These are phyloP conservation scores for Xylariaceae sp. DNA, from an alignment of 2,329 filamentous ascomycete species.

Conservation along the genomic window DNA sequence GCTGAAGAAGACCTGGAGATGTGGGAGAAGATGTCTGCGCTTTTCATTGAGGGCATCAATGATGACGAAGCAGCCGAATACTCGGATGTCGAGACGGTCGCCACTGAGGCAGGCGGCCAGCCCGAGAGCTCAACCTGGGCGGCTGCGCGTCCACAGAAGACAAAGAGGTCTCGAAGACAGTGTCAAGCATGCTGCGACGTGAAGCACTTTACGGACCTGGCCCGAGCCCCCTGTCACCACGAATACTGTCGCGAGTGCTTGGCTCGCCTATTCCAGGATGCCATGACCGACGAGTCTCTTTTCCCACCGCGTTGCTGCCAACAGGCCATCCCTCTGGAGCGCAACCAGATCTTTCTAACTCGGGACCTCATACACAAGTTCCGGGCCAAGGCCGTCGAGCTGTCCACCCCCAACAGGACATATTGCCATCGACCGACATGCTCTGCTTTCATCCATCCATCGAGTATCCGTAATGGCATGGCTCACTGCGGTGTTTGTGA, in stretches of 20 bases:
- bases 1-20: slow-evolving; percentile 4
- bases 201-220: slow-evolving; percentile 7
- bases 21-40: slow-evolving; percentile 8
- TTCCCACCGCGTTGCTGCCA: slow-evolving; percentile 50
- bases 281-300: slow-evolving; percentile 39
- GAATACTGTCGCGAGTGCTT: slow-evolving; percentile 46
- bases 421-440: slow-evolving; percentile 43
- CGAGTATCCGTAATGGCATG: slow-evolving; percentile 22
- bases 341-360: slow-evolving; percentile 28
- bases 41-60: slow-evolving; percentile 8
- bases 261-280: slow-evolving; percentile 31
- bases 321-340: slow-evolving; percentile 30
- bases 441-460: slow-evolving; percentile 36
- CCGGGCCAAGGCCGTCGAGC: slow-evolving; percentile 39
- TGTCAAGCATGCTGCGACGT: slow-evolving; percentile 13
- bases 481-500: slow-evolving; percentile 37
- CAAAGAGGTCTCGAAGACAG: neutral
- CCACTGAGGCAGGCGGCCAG: neutral
- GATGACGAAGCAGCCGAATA: neutral
- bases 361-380: slow-evolving; percentile 28
- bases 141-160: slow-evolving; percentile 4
- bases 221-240: slow-evolving; percentile 27
- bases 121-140: slow-evolving; percentile 16
- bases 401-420: slow-evolving; percentile 35
- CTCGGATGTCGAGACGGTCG: neutral